phyloP scores from a whole-genome alignment of 2,329 filamentous ascomycete genomes.

The Metarhizium album region DNA sequence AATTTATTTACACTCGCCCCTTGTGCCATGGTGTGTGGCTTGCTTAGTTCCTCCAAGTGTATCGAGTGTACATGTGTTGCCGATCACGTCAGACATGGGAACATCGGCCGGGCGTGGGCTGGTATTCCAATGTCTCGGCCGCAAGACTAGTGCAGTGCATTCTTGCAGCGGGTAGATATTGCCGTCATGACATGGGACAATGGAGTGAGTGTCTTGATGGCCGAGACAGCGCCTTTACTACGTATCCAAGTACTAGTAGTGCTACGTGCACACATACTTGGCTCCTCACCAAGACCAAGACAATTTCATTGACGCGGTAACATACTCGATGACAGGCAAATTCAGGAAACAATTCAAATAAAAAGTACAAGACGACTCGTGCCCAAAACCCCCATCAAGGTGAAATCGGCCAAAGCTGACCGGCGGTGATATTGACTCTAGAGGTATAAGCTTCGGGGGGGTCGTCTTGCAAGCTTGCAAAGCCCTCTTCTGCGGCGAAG shows the following conservation, averaged over 20 bases:
- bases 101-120: neutral
- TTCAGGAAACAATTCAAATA: neutral
- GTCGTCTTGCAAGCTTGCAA: neutral
- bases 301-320: neutral
- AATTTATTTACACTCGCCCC: neutral
- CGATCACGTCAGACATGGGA: neutral
- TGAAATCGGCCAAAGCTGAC: neutral
- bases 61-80: too few species aligned
- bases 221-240: neutral
- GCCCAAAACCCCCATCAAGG: neutral
- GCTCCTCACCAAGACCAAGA: neutral
- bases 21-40: too few species aligned
- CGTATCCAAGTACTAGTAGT: too few species aligned
- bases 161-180: neutral
- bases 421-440: constrained; percentile 1
- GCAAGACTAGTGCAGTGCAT: neutral
- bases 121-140: neutral
- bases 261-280: too few species aligned
- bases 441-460: neutral
- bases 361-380: neutral
- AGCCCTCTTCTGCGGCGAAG: neutral
- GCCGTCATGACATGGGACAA: too few species aligned
- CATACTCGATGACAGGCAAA: neutral
- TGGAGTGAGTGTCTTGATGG: neutral
- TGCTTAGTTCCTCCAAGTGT: too few species aligned